Evolutionary conservation across 495 filamentous ascomycete genomes (phyloP), one percentile per base, ranked within the genome.

Genomic region (Tuber calosporum): DNA sequence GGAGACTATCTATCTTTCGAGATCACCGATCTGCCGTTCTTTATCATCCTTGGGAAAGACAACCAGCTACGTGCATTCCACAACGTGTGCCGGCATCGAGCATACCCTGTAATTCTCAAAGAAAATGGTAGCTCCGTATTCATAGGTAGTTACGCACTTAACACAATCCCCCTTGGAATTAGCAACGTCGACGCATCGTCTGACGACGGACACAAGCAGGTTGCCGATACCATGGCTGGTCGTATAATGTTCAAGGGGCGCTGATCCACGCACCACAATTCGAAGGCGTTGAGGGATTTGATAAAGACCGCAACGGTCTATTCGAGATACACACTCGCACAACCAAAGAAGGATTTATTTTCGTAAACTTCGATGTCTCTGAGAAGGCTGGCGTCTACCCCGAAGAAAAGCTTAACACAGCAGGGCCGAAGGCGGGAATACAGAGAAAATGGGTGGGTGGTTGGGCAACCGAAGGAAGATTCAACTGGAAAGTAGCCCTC

Each of bases 181-280:
- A 41, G 71, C 36, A 53, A 38, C 22, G 39, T 62, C 53, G 41
- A 67, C n/a, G 53, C n/a, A 40, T 68, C 37, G 38, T 73, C 53
- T 62, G 17, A 62, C 53, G 53, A 62, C 53, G 53, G 26, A 19
- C 41, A 43, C 42, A 73, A 37, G 73, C 70, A 75, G 58, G 84
- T 2, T 90, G 88, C 80, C 83, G 85, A 66, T 90, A 89, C 75
- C 88, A 90, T 79, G 88, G 88, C 37, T 90, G 88, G 88, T 86
- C 85, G 48, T 89, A 89, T 74, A 85, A 87, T 71, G 84, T 85
- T 7, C 83, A 80, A 62, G 88, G 88, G 26, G 83, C 85, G 43
- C 80, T 90, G 53, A 84, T 87, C 67, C 88, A 89, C 79, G 88
- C 88, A 2, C 87, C 88, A 0, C 83, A 84, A 4, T 89, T 86